Evolutionary conservation across 2,329 filamentous ascomycete species (phyloP).

Genomic region (Torrubiella hemipterigena): DNA sequence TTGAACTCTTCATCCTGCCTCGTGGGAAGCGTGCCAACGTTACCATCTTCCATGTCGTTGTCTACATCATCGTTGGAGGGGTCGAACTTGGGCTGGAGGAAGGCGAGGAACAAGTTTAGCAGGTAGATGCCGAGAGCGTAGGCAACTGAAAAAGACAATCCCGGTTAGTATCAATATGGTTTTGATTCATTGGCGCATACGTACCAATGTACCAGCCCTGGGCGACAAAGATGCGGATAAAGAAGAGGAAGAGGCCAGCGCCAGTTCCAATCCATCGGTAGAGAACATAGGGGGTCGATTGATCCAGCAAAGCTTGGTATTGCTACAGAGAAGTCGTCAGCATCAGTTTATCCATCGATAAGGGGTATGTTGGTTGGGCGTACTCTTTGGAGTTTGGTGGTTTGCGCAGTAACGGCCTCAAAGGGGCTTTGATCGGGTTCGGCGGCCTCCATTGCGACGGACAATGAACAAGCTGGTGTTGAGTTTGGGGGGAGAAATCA

Average conservation of each 20-base stretch:
- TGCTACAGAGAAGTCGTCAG: slow-evolving; percentile 41
- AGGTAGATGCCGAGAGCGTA: slow-evolving; percentile 98
- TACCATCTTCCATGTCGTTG: slow-evolving; percentile 91
- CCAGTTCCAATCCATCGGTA: slow-evolving; percentile 89
- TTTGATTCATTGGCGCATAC: slow-evolving; percentile 9
- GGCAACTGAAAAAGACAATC: slow-evolving; percentile 52
- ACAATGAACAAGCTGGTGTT: no score
- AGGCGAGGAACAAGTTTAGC: slow-evolving; percentile 96
- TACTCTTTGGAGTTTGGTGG: slow-evolving; percentile 61
- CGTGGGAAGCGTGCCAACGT: slow-evolving; percentile 70
- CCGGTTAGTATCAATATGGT: slow-evolving; percentile 2
- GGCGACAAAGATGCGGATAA: slow-evolving; percentile 75
- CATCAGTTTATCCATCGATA: slow-evolving; percentile 4
- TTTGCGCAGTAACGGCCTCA: slow-evolving; percentile 78
- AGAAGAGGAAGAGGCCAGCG: slow-evolving; percentile 66
- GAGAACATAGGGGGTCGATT: slow-evolving; percentile 76
- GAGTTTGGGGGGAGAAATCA: no score
- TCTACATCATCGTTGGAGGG: slow-evolving; percentile 84
- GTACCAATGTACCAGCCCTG: slow-evolving; percentile 98
- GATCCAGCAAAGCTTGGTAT: slow-evolving; percentile 90
- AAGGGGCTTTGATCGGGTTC: slow-evolving; percentile 89
- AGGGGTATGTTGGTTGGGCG: slow-evolving; percentile 17
- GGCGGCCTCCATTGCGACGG: slow-evolving; percentile 64
- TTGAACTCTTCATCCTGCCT: slow-evolving; percentile 97
- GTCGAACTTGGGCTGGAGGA: slow-evolving; percentile 97